Conservation (phyloP, 768 basidiomycete genomes). For the Chalciporus pseudorubinellus region DNA sequence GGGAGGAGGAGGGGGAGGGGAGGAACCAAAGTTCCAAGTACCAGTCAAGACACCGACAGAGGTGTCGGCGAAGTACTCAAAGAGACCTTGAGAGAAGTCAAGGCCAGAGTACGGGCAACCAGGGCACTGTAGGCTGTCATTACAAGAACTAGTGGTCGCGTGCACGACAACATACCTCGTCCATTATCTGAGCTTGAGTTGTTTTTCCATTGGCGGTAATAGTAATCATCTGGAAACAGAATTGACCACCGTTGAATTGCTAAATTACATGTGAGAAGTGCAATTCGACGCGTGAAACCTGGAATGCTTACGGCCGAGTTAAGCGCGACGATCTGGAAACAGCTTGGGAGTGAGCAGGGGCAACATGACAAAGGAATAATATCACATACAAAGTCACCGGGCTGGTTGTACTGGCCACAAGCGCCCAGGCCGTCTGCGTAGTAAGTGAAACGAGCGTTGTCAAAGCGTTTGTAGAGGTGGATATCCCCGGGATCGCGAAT, state of each 20-base stretch:
- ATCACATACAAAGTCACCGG: slow-evolving; percentile 35
- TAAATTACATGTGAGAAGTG: slow-evolving; percentile 23
- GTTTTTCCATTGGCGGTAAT: slow-evolving; percentile 61
- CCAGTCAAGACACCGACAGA: slow-evolving; percentile 56
- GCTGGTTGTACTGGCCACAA: slow-evolving; percentile 33
- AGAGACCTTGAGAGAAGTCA: slow-evolving; percentile 67
- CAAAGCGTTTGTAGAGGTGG: slow-evolving; percentile 20
- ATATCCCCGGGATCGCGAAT: slow-evolving; percentile 27
- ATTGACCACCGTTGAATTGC: slow-evolving; percentile 53
- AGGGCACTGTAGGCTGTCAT: slow-evolving; percentile 49
- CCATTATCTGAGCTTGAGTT: slow-evolving; percentile 55
- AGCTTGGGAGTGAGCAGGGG: slow-evolving; percentile 3
- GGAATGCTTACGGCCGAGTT: slow-evolving; percentile 25
- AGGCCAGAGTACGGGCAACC: slow-evolving; percentile 64
- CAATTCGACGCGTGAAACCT: neutral
- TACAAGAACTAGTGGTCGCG: neutral
- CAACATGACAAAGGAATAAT: neutral
- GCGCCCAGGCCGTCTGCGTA: slow-evolving; percentile 45
- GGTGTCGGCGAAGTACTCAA: slow-evolving; percentile 52
- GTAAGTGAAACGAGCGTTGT: slow-evolving; percentile 33
- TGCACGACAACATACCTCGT: slow-evolving; percentile 43
- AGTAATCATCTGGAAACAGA: slow-evolving; percentile 62
- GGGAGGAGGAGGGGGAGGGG: slow-evolving; percentile 22
- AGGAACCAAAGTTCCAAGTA: slow-evolving; percentile 48
- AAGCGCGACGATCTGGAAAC: slow-evolving; percentile 51